Evolutionary conservation across 2,329 filamentous ascomycete genomes (phyloP), one percentile per base, ranked within the genome.

Genomic region (Pestalotiopsis sp.): DNA sequence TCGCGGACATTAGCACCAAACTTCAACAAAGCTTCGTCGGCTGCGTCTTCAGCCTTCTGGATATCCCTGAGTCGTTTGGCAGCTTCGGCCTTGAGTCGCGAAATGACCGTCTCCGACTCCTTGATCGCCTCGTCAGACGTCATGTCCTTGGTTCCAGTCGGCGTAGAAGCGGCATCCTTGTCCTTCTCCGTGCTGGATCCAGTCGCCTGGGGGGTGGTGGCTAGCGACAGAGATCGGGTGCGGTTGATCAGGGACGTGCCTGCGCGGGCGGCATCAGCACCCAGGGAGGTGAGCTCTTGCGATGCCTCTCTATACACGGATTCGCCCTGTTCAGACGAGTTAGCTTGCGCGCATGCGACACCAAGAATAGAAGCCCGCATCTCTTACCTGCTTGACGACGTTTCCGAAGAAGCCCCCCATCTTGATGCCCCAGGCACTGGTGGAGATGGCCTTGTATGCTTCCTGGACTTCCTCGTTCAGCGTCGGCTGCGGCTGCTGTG

Each of bases 391-490:
- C 82, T 97, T 97, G 78, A 94, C 93, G n/a, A 97, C 95, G 75
- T 88, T 95, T 61, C 93, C 93, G 77, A 97, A 91, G 79, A 97
- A 93, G 6, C 94, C 95, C 45, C 96, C 95, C 39, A 99, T 89
- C 74, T 89, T 90, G 25, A 92, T 90, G 59, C 95, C 96, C 96
- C 96, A 99, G 12, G 94, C 93, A 75, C 94, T 97, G 73, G 90
- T 89, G 3, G 94, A 95, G 77, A 99, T 93, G 27, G 95, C 95
- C 77, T 94, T 94, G 85, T 98, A 98, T 6, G 95, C 96, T 81
- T 98, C 94, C 81, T 97, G 94, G 71, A 99, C 87, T 77, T 99
- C 96, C 73, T 90, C 88, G 78, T 97, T 97, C 73, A 99, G 87
- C 66, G 91, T 88, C 68, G 82, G 79, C 72, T 84, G 81, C 66